A percentile compares a stretch with the other conserved stretches of the same genome.
phyloP scores from a whole-genome alignment of 805 yeast species.

The Gaillardinia entomophila region DNA sequence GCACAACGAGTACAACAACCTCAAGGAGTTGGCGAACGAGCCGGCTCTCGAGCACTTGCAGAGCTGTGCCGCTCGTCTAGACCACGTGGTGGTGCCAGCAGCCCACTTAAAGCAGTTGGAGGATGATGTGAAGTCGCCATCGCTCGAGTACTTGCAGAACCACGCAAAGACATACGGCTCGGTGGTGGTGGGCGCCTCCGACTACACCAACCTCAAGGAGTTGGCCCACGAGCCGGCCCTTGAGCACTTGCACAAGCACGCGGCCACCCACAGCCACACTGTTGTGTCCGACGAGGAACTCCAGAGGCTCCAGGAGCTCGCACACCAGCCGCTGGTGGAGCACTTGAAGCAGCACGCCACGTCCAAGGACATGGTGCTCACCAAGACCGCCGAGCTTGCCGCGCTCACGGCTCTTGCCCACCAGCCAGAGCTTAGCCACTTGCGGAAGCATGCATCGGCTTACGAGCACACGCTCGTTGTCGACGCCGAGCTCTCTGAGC shows the following conservation, averaged over 20 bases:
- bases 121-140: slow-evolving; percentile 4
- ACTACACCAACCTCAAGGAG: slow-evolving; percentile 6
- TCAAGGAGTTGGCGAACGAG: slow-evolving; percentile 4
- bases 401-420: slow-evolving; percentile 1
- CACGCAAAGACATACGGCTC: slow-evolving; percentile 9
- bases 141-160: background rate
- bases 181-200: slow-evolving; percentile 11
- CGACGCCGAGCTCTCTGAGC: background rate
- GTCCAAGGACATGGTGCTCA: background rate
- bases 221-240: slow-evolving; percentile 8
- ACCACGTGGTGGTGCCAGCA: slow-evolving; percentile 10
- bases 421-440: slow-evolving; percentile 3
- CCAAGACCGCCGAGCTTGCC: background rate
- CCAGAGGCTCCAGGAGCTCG: slow-evolving; percentile 6
- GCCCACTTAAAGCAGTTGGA: slow-evolving; percentile 10
- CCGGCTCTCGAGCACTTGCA: slow-evolving; percentile 11
- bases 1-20: slow-evolving; percentile 4
- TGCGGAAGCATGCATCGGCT: background rate
- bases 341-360: slow-evolving; percentile 3
- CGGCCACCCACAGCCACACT: slow-evolving; percentile 8
- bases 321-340: slow-evolving; percentile 14
- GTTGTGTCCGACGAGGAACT: slow-evolving; percentile 9
- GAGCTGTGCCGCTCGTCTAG: slow-evolving; percentile 8
- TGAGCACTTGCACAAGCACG: slow-evolving; percentile 8
- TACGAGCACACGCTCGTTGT: background rate